Conservation (phyloP, 768 basidiomycete genomes). For the Tricholoma hemisulphureum region DNA sequence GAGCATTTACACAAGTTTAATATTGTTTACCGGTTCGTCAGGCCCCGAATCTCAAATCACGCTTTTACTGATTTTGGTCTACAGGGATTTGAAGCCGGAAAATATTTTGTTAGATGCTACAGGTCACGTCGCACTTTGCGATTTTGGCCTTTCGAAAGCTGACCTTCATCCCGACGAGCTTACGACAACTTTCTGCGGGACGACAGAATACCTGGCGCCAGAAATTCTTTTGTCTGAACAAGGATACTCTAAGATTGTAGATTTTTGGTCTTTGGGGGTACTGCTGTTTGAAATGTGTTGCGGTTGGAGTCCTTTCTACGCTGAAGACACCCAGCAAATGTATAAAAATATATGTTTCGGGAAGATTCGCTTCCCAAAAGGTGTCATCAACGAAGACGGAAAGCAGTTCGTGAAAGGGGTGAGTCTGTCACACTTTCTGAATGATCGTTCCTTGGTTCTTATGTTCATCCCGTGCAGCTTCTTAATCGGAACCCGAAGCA, state of each 20-base stretch:
- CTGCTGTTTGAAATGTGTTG: constrained; percentile 99
- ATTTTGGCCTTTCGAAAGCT: constrained; percentile 97
- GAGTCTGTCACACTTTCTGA: constrained; percentile 35
- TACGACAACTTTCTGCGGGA: constrained; percentile 99
- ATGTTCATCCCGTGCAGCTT: constrained; percentile 51
- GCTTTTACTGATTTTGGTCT: constrained; percentile 2
- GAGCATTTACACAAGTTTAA: constrained; percentile 98
- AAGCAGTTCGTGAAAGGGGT: constrained; percentile 99
- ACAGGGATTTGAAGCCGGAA: constrained; percentile 93
- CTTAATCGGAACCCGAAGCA: constrained; percentile 98
- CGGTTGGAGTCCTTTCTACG: constrained; percentile 99
- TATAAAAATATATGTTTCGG: constrained; percentile 99
- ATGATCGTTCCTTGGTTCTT: constrained; percentile 18
- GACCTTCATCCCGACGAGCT: constrained; percentile 91
- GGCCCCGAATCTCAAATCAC: constrained; percentile 6
- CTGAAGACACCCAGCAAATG: constrained; percentile 99
- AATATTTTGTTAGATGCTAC: constrained; percentile 98
- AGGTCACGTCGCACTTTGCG: constrained; percentile 96
- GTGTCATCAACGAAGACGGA: constrained; percentile 95
- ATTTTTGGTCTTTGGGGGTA: constrained; percentile 97
- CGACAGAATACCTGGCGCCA: constrained; percentile 97
- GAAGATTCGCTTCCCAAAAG: constrained; percentile 96
- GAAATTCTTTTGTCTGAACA: constrained; percentile 99
- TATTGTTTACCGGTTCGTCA: constrained; percentile 82
- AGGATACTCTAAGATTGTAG: constrained; percentile 97